Base-by-base conservation (phyloP, 2,329 filamentous ascomycete species). In the Chaetomiaceae sp. region DNA sequence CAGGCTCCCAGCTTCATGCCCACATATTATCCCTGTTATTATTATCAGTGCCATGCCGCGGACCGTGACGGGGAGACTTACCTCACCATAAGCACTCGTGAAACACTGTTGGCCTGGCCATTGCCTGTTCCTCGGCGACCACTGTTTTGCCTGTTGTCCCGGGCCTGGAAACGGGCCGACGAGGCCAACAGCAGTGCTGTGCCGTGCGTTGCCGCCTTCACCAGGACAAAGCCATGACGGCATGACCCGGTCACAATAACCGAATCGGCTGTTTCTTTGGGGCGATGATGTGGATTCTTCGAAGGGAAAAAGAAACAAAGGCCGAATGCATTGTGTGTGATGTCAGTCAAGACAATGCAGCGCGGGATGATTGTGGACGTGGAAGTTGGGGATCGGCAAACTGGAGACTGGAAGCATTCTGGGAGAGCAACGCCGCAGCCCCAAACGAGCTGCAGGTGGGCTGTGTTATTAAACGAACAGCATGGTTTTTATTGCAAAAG, bases 241-340 rank as follows among this genome's bases (percentile, higher is more conserved):
- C 42, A 56, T 54, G 55, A 59, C 51, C 60, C 59, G 59, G 54
- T 23, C 50, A 54, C 40, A 59, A 49, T 64, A 61, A 57, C 61
- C 61, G 59, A 58, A 50, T 38, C 62, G 60, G 62, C 62, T 63
- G 62, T 63, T 62, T 51, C 43, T n/a, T 6, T 22, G 19, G 6
- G 39, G 17, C 6, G 3, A 36, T 19, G n/a, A 17, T 1, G 3
- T 6, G 22, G n/a, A 9, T n/a, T n/a, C n/a, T n/a, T n/a, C n/a
- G 7, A 22, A 43, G 19, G 12, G 9, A 42, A 37, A 7, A 17
- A 23, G 14, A 31, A 8, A n/a, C n/a, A n/a, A n/a, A n/a, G n/a
- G n/a, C n/a, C n/a, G 14, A 34, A 20, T 29, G 47, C 22, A 36
- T 36, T 43, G 31, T 37, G 34, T 12, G 15, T 29, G 11, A 34